These are phyloP conservation scores for Gossypioides kirkii DNA, from an alignment of 345 rosid genomes.

Conservation along the genomic window DNA sequence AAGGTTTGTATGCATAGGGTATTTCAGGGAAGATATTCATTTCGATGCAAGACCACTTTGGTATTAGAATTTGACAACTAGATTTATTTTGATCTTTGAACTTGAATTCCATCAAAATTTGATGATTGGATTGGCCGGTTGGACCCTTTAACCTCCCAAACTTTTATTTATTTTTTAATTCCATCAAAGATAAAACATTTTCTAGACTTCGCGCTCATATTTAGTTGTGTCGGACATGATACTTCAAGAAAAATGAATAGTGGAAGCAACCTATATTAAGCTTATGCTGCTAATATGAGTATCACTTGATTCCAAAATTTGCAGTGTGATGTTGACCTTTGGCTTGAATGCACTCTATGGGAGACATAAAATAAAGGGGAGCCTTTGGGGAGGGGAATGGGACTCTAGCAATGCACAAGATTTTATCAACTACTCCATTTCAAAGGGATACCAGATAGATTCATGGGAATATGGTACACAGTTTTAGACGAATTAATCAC, in stretches of 20 bases:
- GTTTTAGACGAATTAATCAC: not conserved
- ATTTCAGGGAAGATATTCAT: not conserved
- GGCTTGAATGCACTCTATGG: slow-evolving; percentile 90
- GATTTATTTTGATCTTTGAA: too few relatives aligned
- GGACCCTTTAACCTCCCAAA: too few relatives aligned
- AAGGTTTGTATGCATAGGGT: not conserved
- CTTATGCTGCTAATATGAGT: not conserved
- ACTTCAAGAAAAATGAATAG: not conserved
- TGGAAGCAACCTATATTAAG: not conserved
- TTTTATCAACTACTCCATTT: slow-evolving; percentile 71
- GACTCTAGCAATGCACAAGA: slow-evolving; percentile 65
- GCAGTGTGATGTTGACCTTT: slow-evolving; percentile 75
- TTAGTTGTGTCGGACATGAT: too few relatives aligned
- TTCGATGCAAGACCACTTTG: too few relatives aligned
- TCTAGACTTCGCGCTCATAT: too few relatives aligned
- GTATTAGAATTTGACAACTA: too few relatives aligned
- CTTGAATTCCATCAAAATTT: too few relatives aligned
- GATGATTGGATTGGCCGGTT: too few relatives aligned
- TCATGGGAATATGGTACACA: slow-evolving; percentile 93
- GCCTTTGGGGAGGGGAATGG: slow-evolving; percentile 87
- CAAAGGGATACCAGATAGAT: slow-evolving; percentile 68
- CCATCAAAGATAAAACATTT: too few relatives aligned
- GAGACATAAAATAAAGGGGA: slow-evolving; percentile 49
- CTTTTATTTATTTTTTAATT: too few relatives aligned
- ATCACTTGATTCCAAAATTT: slow-evolving; percentile 18